Evolutionary conservation across 1,284 basidiomycete species (phyloP), one percentile per base, ranked within the genome.

Genomic region (Chiua sp.): DNA sequence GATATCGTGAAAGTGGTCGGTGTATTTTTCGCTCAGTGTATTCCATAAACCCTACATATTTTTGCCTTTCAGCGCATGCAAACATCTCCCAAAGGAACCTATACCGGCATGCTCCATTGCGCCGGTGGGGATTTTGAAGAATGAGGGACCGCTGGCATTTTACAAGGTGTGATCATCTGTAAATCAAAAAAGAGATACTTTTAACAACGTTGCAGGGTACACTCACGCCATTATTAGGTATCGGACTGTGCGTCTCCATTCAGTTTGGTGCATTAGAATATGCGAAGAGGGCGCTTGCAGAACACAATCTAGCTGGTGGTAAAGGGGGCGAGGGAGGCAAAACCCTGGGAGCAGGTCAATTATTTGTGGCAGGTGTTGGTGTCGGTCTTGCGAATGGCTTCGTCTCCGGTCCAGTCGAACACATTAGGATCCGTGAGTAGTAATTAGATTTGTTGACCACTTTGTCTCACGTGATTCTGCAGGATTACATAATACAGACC

Each of bases 1-100:
- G 96, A 98, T 77, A 98, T 98, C 65, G 92, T 97, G 78, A 98
- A 98, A 87, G 91, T 93, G 78, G 91, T 93, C 69, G 75, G 90
- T 84, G 56, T 47, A 62, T 61, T 62, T 52, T 52, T 42, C 56
- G n/a, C 48, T 53, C 28, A 23, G 22, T 23, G n/a, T 51, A 37
- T 30, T 23, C 6, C 37, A 46, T 18, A 35, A 50, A 22, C 49
- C 53, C 56, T 37, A 55, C 7, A 53, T 54, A 53, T 62, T 11
- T 55, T 57, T 51, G 51, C 49, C 57, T 44, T 48, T 57, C 63
- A 66, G 85, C 88, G 96, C 63, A 92, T 98, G 84, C 97, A 99
- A 87, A 98, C 96, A 10, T 85, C 94, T n/a, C 84, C 94, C 16
- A 87, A 88, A 66, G 95, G 96, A 54, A 96, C 93, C 8, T 98